Evolutionary conservation across 2,329 filamentous ascomycete genomes (phyloP), one percentile per base, ranked within the genome.

Genomic region (Dactylellina leptospora): DNA sequence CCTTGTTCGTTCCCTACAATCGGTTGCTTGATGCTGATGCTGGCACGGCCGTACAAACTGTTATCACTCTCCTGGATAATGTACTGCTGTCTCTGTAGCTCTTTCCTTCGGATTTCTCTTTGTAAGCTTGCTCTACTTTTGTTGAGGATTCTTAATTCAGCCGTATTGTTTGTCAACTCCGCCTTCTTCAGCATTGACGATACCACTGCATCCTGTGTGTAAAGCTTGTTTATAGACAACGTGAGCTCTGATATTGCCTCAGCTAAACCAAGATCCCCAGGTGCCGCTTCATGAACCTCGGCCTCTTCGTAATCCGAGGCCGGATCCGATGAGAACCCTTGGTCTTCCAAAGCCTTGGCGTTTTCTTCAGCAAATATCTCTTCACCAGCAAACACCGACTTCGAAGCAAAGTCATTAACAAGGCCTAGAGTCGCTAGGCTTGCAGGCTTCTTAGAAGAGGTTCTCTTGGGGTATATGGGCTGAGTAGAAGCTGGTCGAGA

Each of bases 1-100:
- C 93, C 93, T 76, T 97, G 93, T 25, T 93, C 90, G 75, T 97
- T 95, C 4, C 92, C 93, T 11, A 97, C 91, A 81, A 96, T 92
- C 59, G 96, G 93, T 0, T 91, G 91, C 78, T 95, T 95, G 78
- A 99, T 97, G 76, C 86, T 90, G 76, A 97, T 87, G 0, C 88
- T 91, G 1, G 95, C 93, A 16, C 93, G 90, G 1, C 95, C 95
- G 77, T 96, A 97, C 22, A 99, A 83, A 79, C 92, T 96, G 79
- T 96, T 99, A 79, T 99, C 96, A 78, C 92, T 97, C 80, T 99
- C 95, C 80, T 99, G 95, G 5, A 97, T 88, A 47, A 96, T 91
- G 76, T 99, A 99, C 79, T 99, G 96, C 79, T 96, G 95, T 56
- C 93, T 86, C 79, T 99, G 95, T 77, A 99, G 85, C 80, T 97